Percentiles rank a stretch among this genome's conserved stretches.
These are phyloP conservation scores for Nemania diffusa DNA, from an alignment of 2,329 filamentous ascomycete genomes.

Conservation along the genomic window DNA sequence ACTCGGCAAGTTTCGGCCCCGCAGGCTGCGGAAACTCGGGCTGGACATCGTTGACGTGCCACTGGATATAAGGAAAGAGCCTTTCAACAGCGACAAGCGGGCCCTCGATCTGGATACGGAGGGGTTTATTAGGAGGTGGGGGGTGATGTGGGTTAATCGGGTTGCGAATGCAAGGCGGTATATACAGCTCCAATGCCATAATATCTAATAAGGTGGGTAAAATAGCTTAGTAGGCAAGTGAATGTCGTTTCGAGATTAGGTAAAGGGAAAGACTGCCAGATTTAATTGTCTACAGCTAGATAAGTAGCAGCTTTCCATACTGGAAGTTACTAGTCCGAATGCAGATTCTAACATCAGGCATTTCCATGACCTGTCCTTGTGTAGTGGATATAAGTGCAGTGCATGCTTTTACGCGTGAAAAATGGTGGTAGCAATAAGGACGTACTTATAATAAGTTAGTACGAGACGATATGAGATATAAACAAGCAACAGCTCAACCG, in stretches of 20 bases:
- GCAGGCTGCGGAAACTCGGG: conserved; percentile 18
- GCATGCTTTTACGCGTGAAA: no score
- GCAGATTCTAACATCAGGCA: conserved; percentile 4
- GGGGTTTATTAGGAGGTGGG: conserved; percentile 26
- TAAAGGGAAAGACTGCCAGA: conserved; percentile 19
- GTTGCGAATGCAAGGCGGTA: conserved; percentile 32
- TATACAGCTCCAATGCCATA: conserved; percentile 32
- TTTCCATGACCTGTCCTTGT: conserved; percentile 7
- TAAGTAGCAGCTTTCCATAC: conserved; percentile 18
- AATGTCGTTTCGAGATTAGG: conserved; percentile 24
- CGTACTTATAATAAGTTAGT: no score
- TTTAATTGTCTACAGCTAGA: conserved; percentile 24
- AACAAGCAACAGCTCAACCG: no score
- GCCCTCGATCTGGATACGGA: conserved; percentile 38
- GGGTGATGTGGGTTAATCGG: conserved; percentile 29
- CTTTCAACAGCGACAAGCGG: conserved; percentile 32
- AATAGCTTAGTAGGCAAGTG: conserved; percentile 21
- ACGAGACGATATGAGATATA: no score
- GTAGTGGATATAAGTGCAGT: no score
- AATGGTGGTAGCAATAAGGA: no score
- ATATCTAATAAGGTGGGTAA: conserved; percentile 26
- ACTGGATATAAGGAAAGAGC: conserved; percentile 33
- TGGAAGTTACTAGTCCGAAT: conserved; percentile 22
- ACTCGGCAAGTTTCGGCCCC: conserved; percentile 22
- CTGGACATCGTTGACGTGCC: conserved; percentile 24